These are phyloP conservation scores for Monosporozyma aquatica DNA, from an alignment of 805 yeast genomes.

Conservation along the genomic window DNA sequence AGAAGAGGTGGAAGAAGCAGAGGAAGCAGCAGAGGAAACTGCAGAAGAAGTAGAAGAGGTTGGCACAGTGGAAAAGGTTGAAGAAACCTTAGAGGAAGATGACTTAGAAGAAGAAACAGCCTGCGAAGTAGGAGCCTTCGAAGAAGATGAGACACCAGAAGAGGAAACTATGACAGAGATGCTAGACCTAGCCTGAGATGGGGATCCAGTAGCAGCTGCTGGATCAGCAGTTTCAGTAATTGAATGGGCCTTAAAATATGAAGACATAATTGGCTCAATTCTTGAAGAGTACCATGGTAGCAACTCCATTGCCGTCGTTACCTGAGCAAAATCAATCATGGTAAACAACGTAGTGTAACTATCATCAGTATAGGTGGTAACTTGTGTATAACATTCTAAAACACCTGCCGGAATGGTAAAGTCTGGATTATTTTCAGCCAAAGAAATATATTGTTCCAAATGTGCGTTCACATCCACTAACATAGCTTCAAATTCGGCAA, in stretches of 20 bases:
- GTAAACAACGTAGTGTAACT: constrained; percentile 29
- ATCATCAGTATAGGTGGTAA: constrained; percentile 31
- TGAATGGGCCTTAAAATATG: constrained; percentile 12
- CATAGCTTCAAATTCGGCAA: constrained; percentile 20
- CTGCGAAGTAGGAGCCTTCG: constrained; percentile 5
- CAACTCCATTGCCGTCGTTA: constrained; percentile 26
- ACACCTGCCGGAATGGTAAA: constrained; percentile 19
- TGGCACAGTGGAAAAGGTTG: constrained; percentile 7
- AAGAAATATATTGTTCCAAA: constrained; percentile 15
- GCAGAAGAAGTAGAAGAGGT: constrained; percentile 5
- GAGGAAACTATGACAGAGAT: constrained; percentile 9
- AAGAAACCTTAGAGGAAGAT: constrained; percentile 8
- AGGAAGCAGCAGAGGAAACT: constrained; percentile 7
- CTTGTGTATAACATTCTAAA: constrained; percentile 16
- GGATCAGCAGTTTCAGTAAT: constrained; percentile 9
- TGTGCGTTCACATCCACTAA: constrained; percentile 17
- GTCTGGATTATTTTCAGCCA: constrained; percentile 14
- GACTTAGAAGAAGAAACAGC: constrained; percentile 6
- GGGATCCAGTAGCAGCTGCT: constrained; percentile 6
- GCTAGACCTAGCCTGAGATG: constrained; percentile 7
- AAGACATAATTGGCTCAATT: constrained; percentile 15
- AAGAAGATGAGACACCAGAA: constrained; percentile 6
- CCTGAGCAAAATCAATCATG: constrained; percentile 24
- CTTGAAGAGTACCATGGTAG: constrained; percentile 32
- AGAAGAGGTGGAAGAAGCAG: constrained; percentile 8